Base-by-base conservation (phyloP, 106 monocot genomes). In the Acanthochlamys bracteata region DNA sequence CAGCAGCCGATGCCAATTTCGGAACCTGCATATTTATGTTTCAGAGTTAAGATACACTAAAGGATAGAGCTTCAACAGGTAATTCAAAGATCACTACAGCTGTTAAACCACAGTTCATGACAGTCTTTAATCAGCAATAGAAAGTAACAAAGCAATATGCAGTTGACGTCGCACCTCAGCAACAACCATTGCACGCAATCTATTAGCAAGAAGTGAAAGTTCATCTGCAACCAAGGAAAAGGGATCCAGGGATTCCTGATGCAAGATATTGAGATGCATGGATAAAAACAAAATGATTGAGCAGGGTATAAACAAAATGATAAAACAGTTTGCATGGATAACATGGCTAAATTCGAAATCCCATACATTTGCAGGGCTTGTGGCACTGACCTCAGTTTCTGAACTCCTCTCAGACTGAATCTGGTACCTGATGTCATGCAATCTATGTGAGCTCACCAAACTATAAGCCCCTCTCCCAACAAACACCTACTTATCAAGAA, bases 211-310 rank as follows among this genome's bases (percentile, higher is more conserved):
- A 26, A 74, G 60, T 40, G 95, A 90, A 27, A 96, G 62, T 69
- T 96, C 95, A 78, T 96, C 90, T 20, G 90, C 84, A 66, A 96
- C 95, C 57, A 96, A 75, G 22, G 87, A 84, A 75, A 96, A 96
- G 25, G 95, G 95, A 55, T 96, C 95, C 23, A 77, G 43, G 33
- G 79, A 45, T 70, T 82, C 84, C 90, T 87, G 65, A 41, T 20
- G 70, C n/a, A 23, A 20, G 2, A 54, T 4, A 55, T 7, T 24
- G 24, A 10, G 6, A 25, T 14, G n/a, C 47, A 41, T 52, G 21
- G 52, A 4, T 21, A 20, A 57, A 8, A 21, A 42, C 33, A 16
- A 11, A 46, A 40, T 13, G 11, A 17, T 19, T 49, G 2, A 49
- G 10, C 15, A 1, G 17, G 10, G 2, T 49, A 49, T 14, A 49